Base-by-base conservation (phyloP, 306 rosid genomes). In the cucumber (Cucumis sativus) region DNA sequence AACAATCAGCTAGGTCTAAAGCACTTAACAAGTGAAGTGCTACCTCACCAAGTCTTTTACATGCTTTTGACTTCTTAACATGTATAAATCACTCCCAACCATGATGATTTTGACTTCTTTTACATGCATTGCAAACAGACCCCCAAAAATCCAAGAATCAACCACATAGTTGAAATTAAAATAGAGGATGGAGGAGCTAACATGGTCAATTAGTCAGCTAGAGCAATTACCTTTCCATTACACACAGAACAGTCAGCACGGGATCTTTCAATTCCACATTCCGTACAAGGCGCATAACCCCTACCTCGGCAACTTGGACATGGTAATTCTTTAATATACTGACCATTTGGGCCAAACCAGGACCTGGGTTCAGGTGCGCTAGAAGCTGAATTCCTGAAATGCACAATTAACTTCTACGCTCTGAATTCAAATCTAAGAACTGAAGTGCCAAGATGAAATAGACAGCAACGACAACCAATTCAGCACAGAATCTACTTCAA, bases 241-340 rank as follows among this genome's bases (percentile, higher is more conserved):
- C 98, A 94, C 79, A 84, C 79, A 58, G 94, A 89, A 80, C 97
- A 94, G 70, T 88, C 97, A 62, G 91, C 86, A 66, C 94, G 89
- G 37, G 94, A 88, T 88, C 98, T 88, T 86, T 91, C 98, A 41
- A 94, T 91, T 49, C 97, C 96, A 28, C 98, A 94, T 66, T 87
- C 91, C 16, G 92, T 81, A 81, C 98, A 94, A n/a, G 97, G 94
- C 52, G 96, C 85, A 80, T 94, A 94, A 18, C 98, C 98, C 83
- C 98, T 88, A 14, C 95, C 98, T 76, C 98, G 87, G 82, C 97
- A 94, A 88, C 93, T 92, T 8, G 97, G 97, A 82, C 98, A 94
- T 23, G 98, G 98, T 37, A 94, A 83, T 86, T 94, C 98, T 79
- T 84, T 90, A 62, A 94, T 94, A 80, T 94, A 94, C 88, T 85